phyloP scores from a whole-genome alignment of 495 filamentous ascomycete species.

The Aspergillus hancockii region DNA sequence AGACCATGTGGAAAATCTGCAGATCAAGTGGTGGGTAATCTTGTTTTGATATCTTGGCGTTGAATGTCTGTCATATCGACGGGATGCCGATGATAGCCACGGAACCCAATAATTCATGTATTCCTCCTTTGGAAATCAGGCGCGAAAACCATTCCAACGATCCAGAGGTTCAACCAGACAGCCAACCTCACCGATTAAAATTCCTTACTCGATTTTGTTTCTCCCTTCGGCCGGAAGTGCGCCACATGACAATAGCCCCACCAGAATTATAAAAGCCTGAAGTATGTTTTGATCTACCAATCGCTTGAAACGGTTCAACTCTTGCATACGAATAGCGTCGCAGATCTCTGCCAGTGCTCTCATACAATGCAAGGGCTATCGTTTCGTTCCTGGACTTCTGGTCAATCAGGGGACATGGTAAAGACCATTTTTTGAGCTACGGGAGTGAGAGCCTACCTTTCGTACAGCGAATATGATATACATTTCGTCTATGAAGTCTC shows the following conservation, averaged over 20 bases:
- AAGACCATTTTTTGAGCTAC: neutral
- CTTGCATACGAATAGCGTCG: neutral
- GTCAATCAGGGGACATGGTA: neutral
- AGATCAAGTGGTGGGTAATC: neutral
- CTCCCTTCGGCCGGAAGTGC: neutral
- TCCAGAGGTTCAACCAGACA: too few relatives aligned
- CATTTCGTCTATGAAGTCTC: neutral
- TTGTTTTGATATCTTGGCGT: neutral
- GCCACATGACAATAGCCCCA: slow-evolving; percentile 3
- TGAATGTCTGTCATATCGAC: neutral
- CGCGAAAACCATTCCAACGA: too few relatives aligned
- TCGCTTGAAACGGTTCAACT: neutral
- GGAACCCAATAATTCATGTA: neutral
- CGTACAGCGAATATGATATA: neutral
- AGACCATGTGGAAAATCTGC: neutral
- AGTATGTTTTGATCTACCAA: neutral
- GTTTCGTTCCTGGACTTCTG: neutral
- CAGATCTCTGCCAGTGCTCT: neutral
- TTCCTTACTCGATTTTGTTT: too few relatives aligned
- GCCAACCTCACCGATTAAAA: too few relatives aligned
- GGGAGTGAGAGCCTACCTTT: neutral
- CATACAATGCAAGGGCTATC: neutral
- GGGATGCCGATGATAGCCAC: neutral
- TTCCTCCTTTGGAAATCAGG: neutral
- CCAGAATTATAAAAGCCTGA: neutral